Conservation (phyloP, 2,329 filamentous ascomycete species). For the Harringtonia aguacate region DNA sequence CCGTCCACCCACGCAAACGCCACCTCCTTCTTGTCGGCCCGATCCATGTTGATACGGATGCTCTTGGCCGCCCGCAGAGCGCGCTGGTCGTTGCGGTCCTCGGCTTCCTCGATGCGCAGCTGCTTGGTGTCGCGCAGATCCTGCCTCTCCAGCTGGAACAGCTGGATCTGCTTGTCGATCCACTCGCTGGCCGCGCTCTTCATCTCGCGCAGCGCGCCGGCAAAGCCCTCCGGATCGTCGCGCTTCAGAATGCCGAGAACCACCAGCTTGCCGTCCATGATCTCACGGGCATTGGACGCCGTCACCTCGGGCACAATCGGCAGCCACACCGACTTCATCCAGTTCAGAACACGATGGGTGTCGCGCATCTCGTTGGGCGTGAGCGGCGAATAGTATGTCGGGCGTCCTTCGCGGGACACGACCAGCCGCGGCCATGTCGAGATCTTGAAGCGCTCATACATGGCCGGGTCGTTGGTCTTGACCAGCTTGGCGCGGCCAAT, state of each 20-base stretch:
- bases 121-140: conserved; percentile 92
- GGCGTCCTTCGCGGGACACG: conserved; percentile 78
- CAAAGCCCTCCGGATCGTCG: conserved; percentile 68
- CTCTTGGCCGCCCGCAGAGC: conserved; percentile 79
- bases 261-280: conserved; percentile 93
- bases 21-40: conserved; percentile 77
- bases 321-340: conserved; percentile 96
- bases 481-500: conserved; percentile 89
- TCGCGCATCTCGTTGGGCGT: conserved; percentile 91
- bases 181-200: conserved; percentile 94
- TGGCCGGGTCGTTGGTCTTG: conserved; percentile 69
- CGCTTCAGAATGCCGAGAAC: conserved; percentile 82
- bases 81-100: conserved; percentile 83
- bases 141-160: conserved; percentile 87
- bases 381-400: conserved; percentile 81
- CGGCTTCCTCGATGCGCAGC: conserved; percentile 87
- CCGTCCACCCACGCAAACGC: conserved; percentile 96
- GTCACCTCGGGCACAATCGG: conserved; percentile 92
- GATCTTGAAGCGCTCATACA: conserved; percentile 83
- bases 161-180: conserved; percentile 91
- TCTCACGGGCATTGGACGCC: conserved; percentile 80
- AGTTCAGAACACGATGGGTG: conserved; percentile 64
- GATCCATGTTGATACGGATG: conserved; percentile 85
- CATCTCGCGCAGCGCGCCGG: conserved; percentile 71
- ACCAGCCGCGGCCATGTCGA: conserved; percentile 92